Evolutionary conservation across 108 stramenopile genomes (phyloP).

Genomic region (Pinguiococcus pyrenoidosus): DNA sequence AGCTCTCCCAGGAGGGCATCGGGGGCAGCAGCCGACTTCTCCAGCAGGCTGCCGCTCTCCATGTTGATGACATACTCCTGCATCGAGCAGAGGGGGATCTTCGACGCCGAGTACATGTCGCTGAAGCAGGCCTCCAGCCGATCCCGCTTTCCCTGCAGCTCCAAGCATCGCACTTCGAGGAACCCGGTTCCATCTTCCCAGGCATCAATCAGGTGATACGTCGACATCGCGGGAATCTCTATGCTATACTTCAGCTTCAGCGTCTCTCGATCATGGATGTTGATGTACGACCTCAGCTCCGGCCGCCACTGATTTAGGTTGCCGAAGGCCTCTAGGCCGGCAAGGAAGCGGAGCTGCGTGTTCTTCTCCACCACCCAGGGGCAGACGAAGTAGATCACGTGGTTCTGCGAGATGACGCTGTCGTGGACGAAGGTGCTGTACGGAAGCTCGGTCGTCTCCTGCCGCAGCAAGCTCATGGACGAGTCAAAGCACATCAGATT

Average conservation of each 20-base stretch:
- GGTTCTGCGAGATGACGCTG: conserved; percentile 8
- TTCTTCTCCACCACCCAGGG: conserved; percentile 6
- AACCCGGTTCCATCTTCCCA: conserved; percentile 8
- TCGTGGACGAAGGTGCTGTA: conserved; percentile 27
- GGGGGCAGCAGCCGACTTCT: conserved; percentile 2
- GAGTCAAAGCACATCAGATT: conserved; percentile 26
- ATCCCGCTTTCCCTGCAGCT: too few relatives aligned
- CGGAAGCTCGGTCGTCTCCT: conserved; percentile 18
- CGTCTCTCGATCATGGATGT: conserved; percentile 2
- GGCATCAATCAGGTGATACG: conserved; percentile 14
- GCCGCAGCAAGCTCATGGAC: conserved; percentile 10
- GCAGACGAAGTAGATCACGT: conserved; percentile 8
- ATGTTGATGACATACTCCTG: too few relatives aligned
- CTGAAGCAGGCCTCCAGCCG: too few relatives aligned
- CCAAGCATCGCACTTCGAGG: too few relatives aligned
- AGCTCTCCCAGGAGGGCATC: conserved; percentile 11
- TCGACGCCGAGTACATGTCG: too few relatives aligned
- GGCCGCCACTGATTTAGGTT: conserved; percentile 12
- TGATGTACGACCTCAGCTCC: conserved; percentile 2
- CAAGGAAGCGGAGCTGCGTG: conserved; percentile 1
- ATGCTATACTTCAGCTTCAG: conserved; percentile 2
- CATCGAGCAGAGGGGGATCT: too few relatives aligned
- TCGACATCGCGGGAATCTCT: conserved; percentile 3
- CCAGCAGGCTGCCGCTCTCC: conserved; percentile 6
- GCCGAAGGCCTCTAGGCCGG: conserved; percentile 15